A percentile compares a stretch with the other conserved stretches of the same genome.
These are phyloP conservation scores for Reticulomyxa filosa DNA, from an alignment of 78 protist genomes.

Conservation along the genomic window DNA sequence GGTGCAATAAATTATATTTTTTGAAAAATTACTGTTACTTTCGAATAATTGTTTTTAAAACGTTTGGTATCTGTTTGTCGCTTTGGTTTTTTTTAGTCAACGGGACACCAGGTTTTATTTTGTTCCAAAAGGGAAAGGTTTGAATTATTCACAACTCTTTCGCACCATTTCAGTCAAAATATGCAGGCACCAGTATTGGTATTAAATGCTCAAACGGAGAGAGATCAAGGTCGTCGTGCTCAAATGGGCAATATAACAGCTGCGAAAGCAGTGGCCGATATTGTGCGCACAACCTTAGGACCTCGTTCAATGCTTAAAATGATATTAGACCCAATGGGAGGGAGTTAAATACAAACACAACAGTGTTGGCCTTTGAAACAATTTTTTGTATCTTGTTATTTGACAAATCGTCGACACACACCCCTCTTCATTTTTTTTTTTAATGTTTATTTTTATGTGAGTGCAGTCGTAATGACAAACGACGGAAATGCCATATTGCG, in stretches of 20 bases:
- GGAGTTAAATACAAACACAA: slow-evolving; percentile 17
- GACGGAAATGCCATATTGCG: slow-evolving; percentile 94
- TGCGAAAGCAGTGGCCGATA: slow-evolving; percentile 78
- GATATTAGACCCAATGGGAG: slow-evolving; percentile 92
- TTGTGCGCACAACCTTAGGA: slow-evolving; percentile 82
- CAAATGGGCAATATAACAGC: slow-evolving; percentile 73
- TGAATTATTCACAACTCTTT: no score
- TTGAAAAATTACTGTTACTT: no score
- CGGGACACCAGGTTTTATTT: no score
- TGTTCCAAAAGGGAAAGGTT: no score
- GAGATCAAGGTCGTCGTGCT: slow-evolving; percentile 72
- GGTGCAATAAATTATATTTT: no score
- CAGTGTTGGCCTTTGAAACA: neutral
- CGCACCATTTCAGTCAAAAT: no score
- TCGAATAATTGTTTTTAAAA: no score
- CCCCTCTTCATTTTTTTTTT: no score
- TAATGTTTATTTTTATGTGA: neutral
- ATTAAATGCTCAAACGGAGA: slow-evolving; percentile 47
- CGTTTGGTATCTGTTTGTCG: no score
- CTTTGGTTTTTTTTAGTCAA: no score
- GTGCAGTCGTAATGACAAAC: slow-evolving; percentile 71
- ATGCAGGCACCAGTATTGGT: no score
- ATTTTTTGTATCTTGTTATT: neutral
- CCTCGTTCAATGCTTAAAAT: slow-evolving; percentile 94
- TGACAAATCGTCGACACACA: neutral